Evolutionary conservation across 768 basidiomycete species (phyloP), one percentile per base, ranked within the genome.

Genomic region (Lactarius akahatsu): DNA sequence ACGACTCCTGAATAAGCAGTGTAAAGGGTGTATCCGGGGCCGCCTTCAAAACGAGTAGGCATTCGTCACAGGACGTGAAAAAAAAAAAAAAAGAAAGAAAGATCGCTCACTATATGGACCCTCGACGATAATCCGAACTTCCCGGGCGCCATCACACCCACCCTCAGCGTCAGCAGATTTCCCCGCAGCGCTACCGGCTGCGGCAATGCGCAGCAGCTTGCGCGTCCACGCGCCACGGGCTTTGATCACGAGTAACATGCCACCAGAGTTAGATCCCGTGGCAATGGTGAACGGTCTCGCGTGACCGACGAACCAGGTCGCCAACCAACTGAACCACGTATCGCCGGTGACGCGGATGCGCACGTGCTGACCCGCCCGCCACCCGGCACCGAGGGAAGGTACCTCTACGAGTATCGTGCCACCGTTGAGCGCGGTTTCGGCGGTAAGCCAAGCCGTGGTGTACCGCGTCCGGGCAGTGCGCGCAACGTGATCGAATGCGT

Each of bases 301-400:
- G 58, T 69, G 70, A 50, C 62, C 26, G 16, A 70, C 9, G 38
- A 62, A 3, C 61, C 62, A 69, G 8, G 62, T 63, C 10, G 58
- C 9, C 58, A 32, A 71, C 77, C 80, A 79, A 20, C 76, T 76
- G 13, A 74, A 62, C 73, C 74, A 71, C 2, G 81, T 78, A 76
- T 78, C 77, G 23, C 74, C 77, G 1, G 83, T 74, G 0, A 83
- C 76, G 47, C 83, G 76, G 40, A 88, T 66, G 54, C 86, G 81
- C 55, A 88, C 83, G 70, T 87, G 85, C 70, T 87, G 86, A 3
- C 87, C 85, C 0, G 83, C 78, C 36, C 84, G 77, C 86, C 86
- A 87, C 23, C 86, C 86, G 0, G 78, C 75, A 57, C 77, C 79
- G 57, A 86, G 54, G 9, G 72, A 62, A 0, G 81, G 81, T 8